These are phyloP conservation scores for Phytophthora pini DNA, from an alignment of 352 stramenopile genomes.

Conservation along the genomic window DNA sequence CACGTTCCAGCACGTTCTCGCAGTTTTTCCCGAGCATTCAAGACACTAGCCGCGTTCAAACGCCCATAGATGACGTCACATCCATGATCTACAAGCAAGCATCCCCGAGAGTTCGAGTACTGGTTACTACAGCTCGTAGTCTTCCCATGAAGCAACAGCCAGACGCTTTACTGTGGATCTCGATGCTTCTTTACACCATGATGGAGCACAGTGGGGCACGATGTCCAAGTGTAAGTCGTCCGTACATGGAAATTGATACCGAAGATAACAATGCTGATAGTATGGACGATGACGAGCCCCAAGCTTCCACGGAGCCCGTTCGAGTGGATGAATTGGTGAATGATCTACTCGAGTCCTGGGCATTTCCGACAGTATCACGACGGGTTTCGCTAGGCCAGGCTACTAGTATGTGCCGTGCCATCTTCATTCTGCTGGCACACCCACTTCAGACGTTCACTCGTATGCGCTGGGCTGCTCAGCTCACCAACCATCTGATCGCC, in stretches of 20 bases:
- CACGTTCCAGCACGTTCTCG: constrained; percentile 47
- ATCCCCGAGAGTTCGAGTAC: constrained; percentile 55
- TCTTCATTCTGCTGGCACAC: constrained; percentile 75
- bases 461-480: constrained; percentile 42
- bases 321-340: constrained; percentile 65
- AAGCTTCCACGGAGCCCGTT: constrained; percentile 50
- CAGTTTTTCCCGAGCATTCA: constrained; percentile 31
- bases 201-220: constrained; percentile 76
- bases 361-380: constrained; percentile 52
- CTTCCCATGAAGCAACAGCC: constrained; percentile 68
- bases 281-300: constrained; percentile 48
- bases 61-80: constrained; percentile 70
- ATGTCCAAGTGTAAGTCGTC: constrained; percentile 69
- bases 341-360: constrained; percentile 62
- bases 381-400: constrained; percentile 62
- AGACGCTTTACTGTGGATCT: constrained; percentile 65
- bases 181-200: constrained; percentile 86
- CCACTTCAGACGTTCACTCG: constrained; percentile 67
- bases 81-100: constrained; percentile 74
- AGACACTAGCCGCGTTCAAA: constrained; percentile 40
- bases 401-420: constrained; percentile 56
- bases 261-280: constrained; percentile 26
- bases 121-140: constrained; percentile 51
- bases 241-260: constrained; percentile 76
- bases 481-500: constrained; percentile 66